A percentile compares a stretch with the other conserved stretches of the same genome.
phyloP scores from a whole-genome alignment of 1,284 basidiomycete genomes.

The Polyporus tsugae region DNA sequence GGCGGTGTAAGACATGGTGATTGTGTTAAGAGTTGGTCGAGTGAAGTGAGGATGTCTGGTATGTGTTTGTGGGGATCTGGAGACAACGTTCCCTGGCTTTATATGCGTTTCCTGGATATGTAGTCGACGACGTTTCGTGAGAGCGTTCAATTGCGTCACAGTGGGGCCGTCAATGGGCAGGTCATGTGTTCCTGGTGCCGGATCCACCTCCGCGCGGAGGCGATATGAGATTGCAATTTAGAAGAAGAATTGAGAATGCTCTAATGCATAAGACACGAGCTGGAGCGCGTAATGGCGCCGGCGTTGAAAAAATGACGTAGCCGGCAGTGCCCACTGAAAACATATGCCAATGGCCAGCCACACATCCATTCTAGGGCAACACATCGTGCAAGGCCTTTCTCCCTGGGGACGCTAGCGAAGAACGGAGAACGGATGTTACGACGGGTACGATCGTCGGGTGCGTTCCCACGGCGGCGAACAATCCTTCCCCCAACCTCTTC shows the following conservation, averaged over 20 bases:
- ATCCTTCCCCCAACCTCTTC: too few relatives aligned
- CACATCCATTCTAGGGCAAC: too few relatives aligned
- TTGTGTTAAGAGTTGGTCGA: neutral
- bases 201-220: neutral
- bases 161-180: neutral
- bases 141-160: neutral
- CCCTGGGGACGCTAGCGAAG: too few relatives aligned
- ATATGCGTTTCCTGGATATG: neutral
- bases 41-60: neutral
- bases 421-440: too few relatives aligned
- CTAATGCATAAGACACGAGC: neutral
- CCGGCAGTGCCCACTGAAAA: too few relatives aligned
- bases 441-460: too few relatives aligned
- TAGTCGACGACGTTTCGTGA: neutral
- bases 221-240: neutral
- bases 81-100: neutral
- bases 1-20: constrained; percentile 26
- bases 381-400: too few relatives aligned
- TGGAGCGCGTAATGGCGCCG: neutral
- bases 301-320: too few relatives aligned
- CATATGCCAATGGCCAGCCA: too few relatives aligned
- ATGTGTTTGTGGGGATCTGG: constrained; percentile 2
- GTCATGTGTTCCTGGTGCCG: neutral
- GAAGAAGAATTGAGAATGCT: neutral
- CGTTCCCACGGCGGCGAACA: too few relatives aligned